phyloP scores from a whole-genome alignment of 129 eudicot genomes.

The Flaveria bidentis region DNA sequence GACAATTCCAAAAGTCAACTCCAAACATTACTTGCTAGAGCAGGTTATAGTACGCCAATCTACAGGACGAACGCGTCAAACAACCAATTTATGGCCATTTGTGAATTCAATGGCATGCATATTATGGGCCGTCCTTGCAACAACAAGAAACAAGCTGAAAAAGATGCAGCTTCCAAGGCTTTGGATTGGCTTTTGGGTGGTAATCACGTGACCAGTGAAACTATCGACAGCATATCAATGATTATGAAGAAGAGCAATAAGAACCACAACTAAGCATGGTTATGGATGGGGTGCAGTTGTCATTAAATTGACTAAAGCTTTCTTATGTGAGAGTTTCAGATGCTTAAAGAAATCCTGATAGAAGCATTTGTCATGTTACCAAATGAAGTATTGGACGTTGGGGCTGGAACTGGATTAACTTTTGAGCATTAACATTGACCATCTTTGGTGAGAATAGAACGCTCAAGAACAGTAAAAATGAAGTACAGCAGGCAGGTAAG shows the following conservation, averaged over 20 bases:
- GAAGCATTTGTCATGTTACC: neutral
- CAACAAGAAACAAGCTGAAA: slow-evolving; percentile 83
- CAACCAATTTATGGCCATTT: slow-evolving; percentile 60
- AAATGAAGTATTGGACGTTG: slow-evolving; percentile 1
- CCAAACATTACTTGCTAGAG: slow-evolving; percentile 73
- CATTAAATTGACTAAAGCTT: neutral
- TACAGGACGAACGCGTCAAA: slow-evolving; percentile 53
- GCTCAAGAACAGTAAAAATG: slow-evolving; percentile 10
- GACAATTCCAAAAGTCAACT: slow-evolving; percentile 82
- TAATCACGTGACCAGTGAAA: slow-evolving; percentile 44
- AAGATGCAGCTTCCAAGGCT: slow-evolving; percentile 80
- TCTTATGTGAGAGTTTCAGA: neutral
- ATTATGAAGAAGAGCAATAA: slow-evolving; percentile 69
- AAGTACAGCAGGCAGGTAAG: neutral
- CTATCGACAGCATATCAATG: slow-evolving; percentile 61
- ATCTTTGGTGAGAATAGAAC: slow-evolving; percentile 1
- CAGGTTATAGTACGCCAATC: slow-evolving; percentile 59
- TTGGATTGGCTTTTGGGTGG: slow-evolving; percentile 69
- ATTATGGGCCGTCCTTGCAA: slow-evolving; percentile 64
- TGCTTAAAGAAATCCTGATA: slow-evolving; percentile 14
- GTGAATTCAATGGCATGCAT: slow-evolving; percentile 66
- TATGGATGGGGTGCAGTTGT: neutral
- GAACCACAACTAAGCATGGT: slow-evolving; percentile 44
- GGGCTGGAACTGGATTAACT: neutral
- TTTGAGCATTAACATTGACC: slow-evolving; percentile 16